Base-by-base conservation (phyloP, 306 rosid genomes). In the Aeschynomene evenia region DNA sequence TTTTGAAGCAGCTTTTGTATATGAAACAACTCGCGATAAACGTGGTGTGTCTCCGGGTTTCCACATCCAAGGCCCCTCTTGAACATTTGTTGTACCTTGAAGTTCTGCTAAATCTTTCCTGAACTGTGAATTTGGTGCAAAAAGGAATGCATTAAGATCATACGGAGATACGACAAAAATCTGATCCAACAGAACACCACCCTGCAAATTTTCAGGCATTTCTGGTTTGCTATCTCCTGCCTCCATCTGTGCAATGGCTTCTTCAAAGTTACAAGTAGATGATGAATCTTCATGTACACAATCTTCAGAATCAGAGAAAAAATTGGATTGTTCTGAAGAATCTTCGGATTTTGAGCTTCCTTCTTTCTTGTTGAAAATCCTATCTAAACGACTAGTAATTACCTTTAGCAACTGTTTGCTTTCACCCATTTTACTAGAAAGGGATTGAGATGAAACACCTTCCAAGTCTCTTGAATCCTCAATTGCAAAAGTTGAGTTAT, bases 11-110 rank as follows among this genome's bases (percentile, higher is more conserved):
- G 97, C 73, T n/a, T 78, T 85, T 71, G 70, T 80, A 71, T 82
- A 88, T 4, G 97, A 66, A 73, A 94, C 80, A 37, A 77, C 63
- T 61, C 97, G 77, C 22, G 84, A 79, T 62, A 94, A 85, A 75
- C 88, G 68, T 16, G 84, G 15, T 59, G 14, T 55, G 22, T 85
- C 96, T 52, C 84, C 91, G 24, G 76, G 54, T 78, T 85, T 88
- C 94, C 90, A 84, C 4, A 62, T 40, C 98, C 98, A 94, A 49
- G 81, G 79, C 43, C 96, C 94, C 48, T 88, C 96, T 46, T 82
- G 83, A 68, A 85, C 9, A 76, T 85, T 79, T 77, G 74, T 82
- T 61, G 84, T 79, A 43, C 88, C 94, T 66, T 90, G 88, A 36
- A 77, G 50, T 45, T 82, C 92, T 45, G 88, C 90, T 21, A 94